These are phyloP conservation scores for Phlebiopsis gigantea DNA, from an alignment of 768 basidiomycete species.

Conservation along the genomic window DNA sequence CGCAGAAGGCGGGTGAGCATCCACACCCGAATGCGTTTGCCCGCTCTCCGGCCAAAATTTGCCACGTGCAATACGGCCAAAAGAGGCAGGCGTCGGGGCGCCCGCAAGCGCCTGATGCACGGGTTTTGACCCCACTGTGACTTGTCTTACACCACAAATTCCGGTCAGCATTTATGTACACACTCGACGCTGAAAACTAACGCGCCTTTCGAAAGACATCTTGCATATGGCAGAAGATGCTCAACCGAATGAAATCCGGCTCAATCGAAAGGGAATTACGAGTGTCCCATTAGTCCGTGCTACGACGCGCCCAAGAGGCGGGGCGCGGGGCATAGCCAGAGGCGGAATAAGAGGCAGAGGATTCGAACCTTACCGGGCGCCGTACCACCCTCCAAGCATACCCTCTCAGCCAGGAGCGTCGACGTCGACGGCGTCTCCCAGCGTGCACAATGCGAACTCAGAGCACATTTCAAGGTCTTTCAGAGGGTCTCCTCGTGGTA, in stretches of 20 bases:
- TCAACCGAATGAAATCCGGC: constrained; percentile 35
- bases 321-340: not conserved
- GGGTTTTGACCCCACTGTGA: not conserved
- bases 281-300: constrained; percentile 25
- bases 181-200: no score
- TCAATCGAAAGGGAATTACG: constrained; percentile 28
- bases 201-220: not conserved
- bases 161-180: no score
- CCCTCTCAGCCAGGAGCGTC: no score
- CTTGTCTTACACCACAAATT: not conserved
- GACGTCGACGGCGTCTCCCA: no score
- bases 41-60: constrained; percentile 3
- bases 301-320: constrained; percentile 5
- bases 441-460: no score
- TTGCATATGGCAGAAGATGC: constrained; percentile 26
- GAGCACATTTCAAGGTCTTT: not conserved
- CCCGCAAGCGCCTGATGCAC: not conserved
- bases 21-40: not conserved
- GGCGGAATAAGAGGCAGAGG: no score
- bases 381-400: no score
- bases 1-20: not conserved
- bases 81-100: not conserved
- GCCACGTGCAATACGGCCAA: not conserved
- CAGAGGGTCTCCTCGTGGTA: not conserved
- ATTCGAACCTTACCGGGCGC: no score